Percentiles rank a stretch among this genome's conserved stretches.
phyloP scores from a whole-genome alignment of 2,329 filamentous ascomycete species.

The Scedosporium aurantiacum region DNA sequence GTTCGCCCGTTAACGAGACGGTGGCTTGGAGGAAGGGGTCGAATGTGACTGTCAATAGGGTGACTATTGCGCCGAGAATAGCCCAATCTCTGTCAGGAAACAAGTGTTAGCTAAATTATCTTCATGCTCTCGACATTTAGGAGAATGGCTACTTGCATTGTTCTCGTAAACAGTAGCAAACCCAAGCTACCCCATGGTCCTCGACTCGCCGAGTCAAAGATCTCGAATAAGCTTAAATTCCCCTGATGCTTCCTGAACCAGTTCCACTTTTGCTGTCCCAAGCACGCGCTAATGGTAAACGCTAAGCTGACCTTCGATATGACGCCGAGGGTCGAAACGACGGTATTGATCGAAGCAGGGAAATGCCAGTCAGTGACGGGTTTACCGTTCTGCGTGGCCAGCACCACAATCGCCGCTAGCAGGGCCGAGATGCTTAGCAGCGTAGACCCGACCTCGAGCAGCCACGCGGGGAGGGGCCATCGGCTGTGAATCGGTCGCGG shows the following conservation, averaged over 20 bases:
- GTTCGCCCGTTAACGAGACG: not conserved
- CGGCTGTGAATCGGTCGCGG: not conserved
- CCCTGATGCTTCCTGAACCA: conserved; percentile 1
- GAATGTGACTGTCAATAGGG: not conserved
- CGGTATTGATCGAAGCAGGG: not conserved
- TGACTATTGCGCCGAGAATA: conserved; percentile 1
- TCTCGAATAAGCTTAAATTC: not conserved
- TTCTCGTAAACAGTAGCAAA: not conserved
- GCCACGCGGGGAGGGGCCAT: not conserved
- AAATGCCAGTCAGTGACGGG: not conserved
- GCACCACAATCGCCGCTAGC: not conserved
- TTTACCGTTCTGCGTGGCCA: not conserved
- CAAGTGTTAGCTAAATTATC: not conserved
- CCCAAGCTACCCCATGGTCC: not conserved
- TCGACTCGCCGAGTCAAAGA: not conserved
- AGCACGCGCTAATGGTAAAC: not conserved
- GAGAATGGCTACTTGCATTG: not conserved
- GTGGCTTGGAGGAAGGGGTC: conserved; percentile 1
- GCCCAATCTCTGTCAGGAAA: not conserved
- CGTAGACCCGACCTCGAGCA: not conserved
- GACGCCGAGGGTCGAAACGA: not conserved
- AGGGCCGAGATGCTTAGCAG: not conserved
- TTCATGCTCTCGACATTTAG: not conserved
- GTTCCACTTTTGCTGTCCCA: conserved; percentile 1
- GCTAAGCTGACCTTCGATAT: not conserved